Base-by-base conservation (phyloP, 1,284 basidiomycete species). In the Leccinum subatratum region DNA sequence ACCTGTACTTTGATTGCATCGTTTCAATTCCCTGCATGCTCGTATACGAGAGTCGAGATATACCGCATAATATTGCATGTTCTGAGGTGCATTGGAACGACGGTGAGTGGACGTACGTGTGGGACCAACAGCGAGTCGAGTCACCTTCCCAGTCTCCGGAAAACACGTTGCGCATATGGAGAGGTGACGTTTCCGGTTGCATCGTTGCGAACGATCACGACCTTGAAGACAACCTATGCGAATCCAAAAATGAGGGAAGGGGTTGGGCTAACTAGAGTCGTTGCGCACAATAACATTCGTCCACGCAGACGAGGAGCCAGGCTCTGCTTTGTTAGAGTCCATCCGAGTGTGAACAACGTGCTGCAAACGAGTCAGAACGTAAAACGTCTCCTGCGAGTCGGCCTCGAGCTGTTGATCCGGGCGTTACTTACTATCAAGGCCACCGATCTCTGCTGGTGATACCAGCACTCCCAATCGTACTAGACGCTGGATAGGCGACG, bases 1-100 rank as follows among this genome's bases (percentile, higher is more conserved):
- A 92, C 87, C 78, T 96, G 94, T 6, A 95, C 94, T 54, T 90
- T 86, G 37, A 99, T 90, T 39, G 94, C 90, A 75, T 99, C 97
- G 96, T 72, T 95, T 94, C 67, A 98, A 84, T 64, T 96, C 94
- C 63, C 87, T 86, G 79, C 92, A 99, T 2, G 91, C 89, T 18
- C 86, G 87, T 72, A 99, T 95, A 63, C 97, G 86, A 30, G 89
- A 82, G 73, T 98, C 94, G 42, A 99, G 86, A 76, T 98, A 99
- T 62, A 83, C 81, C 0, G 95, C 93, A 73, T 99, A 99, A 71
- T 89, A 83, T 69, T 91, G 85, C 48, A 99, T 80, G 77, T 95
- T 97, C 74, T 93, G 86, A 1, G 95, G 94, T 22, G 94, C 85
- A 66, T 86, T 81, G 76, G 95, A 54, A 60, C 58, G 28, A 61